Conservation (phyloP, 208 protist genomes). For the Trypanosoma boissoni region DNA sequence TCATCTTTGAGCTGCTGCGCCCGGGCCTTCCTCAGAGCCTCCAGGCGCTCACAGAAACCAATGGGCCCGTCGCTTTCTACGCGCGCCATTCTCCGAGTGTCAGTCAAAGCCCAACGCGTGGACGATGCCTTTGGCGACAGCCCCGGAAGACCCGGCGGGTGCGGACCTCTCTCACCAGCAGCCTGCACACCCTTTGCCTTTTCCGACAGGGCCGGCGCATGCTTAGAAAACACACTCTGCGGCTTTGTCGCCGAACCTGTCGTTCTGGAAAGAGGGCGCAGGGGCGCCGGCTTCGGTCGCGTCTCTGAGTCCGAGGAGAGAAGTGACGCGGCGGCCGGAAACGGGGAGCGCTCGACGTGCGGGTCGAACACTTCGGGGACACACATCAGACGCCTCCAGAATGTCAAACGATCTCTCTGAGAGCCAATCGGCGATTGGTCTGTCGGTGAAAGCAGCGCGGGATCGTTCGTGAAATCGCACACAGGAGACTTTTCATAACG, state of each 20-base stretch:
- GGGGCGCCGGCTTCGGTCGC: too few relatives aligned
- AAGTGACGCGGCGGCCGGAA: background rate
- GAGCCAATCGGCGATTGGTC: background rate
- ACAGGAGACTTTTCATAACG: too few relatives aligned
- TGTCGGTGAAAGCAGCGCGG: background rate
- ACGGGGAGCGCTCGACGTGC: constrained; percentile 27
- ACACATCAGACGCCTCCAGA: constrained; percentile 49
- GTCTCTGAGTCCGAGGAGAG: too few relatives aligned
- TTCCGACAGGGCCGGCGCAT: background rate
- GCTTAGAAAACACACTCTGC: background rate
- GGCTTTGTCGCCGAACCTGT: background rate
- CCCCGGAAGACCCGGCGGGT: background rate
- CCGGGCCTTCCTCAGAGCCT: background rate
- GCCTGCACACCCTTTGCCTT: background rate
- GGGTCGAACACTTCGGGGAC: constrained; percentile 44
- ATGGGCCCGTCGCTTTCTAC: background rate
- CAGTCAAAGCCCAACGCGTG: background rate
- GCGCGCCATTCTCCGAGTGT: constrained; percentile 1
- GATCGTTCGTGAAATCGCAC: background rate
- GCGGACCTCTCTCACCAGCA: background rate
- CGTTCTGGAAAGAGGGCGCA: background rate
- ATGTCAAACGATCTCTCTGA: constrained; percentile 5
- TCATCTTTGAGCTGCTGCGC: background rate
- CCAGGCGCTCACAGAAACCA: background rate
- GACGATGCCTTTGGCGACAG: too few relatives aligned